These are phyloP conservation scores for Solanum piurae DNA, from an alignment of 257 asterid species.

Conservation along the genomic window DNA sequence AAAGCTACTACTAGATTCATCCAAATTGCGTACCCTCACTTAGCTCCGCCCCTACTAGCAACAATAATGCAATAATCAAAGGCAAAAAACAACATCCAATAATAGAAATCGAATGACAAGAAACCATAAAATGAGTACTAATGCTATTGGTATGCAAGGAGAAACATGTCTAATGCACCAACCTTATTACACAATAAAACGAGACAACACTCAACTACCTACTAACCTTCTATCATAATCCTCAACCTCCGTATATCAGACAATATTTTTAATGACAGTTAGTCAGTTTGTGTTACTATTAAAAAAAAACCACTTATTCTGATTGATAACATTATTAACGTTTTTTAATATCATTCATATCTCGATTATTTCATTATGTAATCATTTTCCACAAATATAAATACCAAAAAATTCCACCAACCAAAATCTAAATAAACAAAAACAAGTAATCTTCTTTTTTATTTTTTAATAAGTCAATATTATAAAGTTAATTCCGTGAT, in stretches of 20 bases:
- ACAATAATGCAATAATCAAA: not conserved
- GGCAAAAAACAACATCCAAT: not conserved
- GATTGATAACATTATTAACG: not conserved
- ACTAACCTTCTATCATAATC: not conserved
- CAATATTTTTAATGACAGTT: not conserved
- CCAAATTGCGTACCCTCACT: accelerated
- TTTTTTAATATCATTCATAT: not conserved
- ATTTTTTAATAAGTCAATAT: not conserved
- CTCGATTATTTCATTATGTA: too few species aligned
- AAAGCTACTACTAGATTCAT: too few species aligned
- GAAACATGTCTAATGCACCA: not conserved
- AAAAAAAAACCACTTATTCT: too few species aligned
- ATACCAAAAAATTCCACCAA: not conserved
- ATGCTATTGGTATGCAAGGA: not conserved
- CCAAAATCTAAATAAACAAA: not conserved
- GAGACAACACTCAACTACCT: not conserved
- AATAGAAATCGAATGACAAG: not conserved
- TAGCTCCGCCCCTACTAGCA: not conserved
- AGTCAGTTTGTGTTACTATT: not conserved
- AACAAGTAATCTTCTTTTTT: not conserved
- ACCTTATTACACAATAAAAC: not conserved
- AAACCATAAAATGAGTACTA: not conserved
- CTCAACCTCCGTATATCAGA: not conserved
- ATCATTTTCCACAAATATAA: not conserved
- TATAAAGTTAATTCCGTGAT: not conserved